Base-by-base conservation (phyloP, 345 rosid genomes). In the Brassica nigra region DNA sequence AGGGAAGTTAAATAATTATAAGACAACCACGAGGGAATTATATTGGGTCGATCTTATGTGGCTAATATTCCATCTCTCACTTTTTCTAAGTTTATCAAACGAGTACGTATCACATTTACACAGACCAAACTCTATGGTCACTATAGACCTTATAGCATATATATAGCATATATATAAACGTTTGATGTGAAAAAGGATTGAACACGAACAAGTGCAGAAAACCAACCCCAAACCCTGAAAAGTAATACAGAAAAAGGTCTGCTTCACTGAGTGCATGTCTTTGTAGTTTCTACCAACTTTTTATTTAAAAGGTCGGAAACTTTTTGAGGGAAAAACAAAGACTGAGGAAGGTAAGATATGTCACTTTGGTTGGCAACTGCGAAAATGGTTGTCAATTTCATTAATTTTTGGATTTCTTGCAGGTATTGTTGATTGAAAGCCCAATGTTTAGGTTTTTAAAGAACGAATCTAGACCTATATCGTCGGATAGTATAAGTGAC, bases 281-380 rank as follows among this genome's bases (percentile, higher is more conserved):
- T 34, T 34, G 5, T 34, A 34, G 8, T 34, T 6, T 34, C 39
- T 34, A 4, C 39, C 39, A 34, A 34, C 8, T 34, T 31, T 33
- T 33, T 47, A 44, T 2, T 14, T 78, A 39, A 73, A 73, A 65
- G 64, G 74, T 79, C 64, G 67, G 74, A 66, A 67, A 61, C 70
- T 61, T 73, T 72, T 14, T 14, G 55, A 49, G 7, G 18, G 55
- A n/a, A 4, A 49, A 49, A 1, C 55, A 49, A 49, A 47, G 44
- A 73, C 74, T 74, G 65, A 62, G 70, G 74, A 15, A 73, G 72
- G 76, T 78, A 71, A 37, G 76, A 72, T 44, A 58, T 66, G 77
- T 66, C 78, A 78, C 77, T 42, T 66, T 78, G 73, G 74, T 66
- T 58, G 82, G 82, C 64, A 61, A 23, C 10, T 73, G 70, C 67